Evolutionary conservation across 164 flowering plant species (phyloP), one percentile per base, ranked within the genome.

Genomic region (Piper longum): DNA sequence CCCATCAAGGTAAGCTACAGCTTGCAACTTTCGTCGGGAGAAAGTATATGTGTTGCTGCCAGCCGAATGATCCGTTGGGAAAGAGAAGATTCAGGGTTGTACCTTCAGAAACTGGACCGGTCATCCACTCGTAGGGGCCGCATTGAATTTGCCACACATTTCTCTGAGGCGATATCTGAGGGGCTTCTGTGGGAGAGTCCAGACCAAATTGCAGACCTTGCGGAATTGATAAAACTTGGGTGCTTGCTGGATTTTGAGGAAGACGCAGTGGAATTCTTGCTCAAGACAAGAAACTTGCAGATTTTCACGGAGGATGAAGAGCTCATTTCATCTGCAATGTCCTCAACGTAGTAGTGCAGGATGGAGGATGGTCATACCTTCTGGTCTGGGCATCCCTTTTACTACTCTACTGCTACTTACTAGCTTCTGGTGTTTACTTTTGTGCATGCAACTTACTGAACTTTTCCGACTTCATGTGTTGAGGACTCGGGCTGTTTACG

Each of bases 271-370:
- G 67, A 55, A 48, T 84, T 73, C 73, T 57, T 84, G 48, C 60
- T 82, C 82, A 78, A 76, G 73, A 77, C 74, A 19, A 83, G 82
- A 65, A 87, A 85, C 72, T 63, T 87, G 67, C 84, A 83, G 62
- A 72, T 81, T 8, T 79, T 72, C 61, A 17, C 19, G 56, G 84
- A 79, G 70, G 87, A 86, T 58, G 84, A 82, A 41, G 77, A 74
- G 55, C 79, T 76, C 65, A 41, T 56, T 1, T 16, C 39, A 43
- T 64, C 61, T 19, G 51, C 43, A 42, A 14, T 64, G 12, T 19
- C 54, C 18, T 43, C 54, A 26, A 19, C 3, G 4, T 56, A 43
- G 55, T n/a, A 41, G 12, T 14, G 8, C 11, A 16, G 9, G 14
- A 48, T 9, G 9, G 9, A 48, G 3, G 11, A 9, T 5, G 9